Percentiles rank a stretch among this genome's conserved stretches.
phyloP scores from a whole-genome alignment of 2,329 filamentous ascomycete genomes.

The Verticillium klebahnii region DNA sequence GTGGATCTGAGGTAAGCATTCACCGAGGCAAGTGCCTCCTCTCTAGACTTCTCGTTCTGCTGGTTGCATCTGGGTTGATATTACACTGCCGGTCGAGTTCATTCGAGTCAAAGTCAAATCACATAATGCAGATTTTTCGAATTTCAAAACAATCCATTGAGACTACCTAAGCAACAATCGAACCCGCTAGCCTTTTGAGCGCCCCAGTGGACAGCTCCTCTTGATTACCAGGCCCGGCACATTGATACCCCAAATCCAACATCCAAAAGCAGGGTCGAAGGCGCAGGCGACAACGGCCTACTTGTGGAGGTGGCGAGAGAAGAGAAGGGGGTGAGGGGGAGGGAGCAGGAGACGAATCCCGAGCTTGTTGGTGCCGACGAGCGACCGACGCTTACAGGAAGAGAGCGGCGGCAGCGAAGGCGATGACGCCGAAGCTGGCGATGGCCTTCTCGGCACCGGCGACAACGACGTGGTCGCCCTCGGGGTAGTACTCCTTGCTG shows the following conservation, averaged over 20 bases:
- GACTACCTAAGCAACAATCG: neutral
- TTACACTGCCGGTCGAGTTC: neutral
- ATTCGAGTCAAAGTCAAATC: neutral
- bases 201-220: neutral
- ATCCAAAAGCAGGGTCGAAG: neutral
- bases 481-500: neutral
- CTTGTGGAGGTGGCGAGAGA: neutral
- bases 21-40: too few species aligned
- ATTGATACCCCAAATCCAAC: neutral
- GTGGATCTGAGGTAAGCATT: too few species aligned
- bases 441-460: conserved; percentile 11
- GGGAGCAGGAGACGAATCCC: neutral
- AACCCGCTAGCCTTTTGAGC: neutral
- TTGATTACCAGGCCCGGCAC: neutral
- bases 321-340: neutral
- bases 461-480: conserved; percentile 2
- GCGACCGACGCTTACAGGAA: conserved; percentile 6
- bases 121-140: neutral
- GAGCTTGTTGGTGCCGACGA: neutral
- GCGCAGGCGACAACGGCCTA: neutral
- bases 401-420: conserved; percentile 10
- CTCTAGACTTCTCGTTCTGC: too few species aligned
- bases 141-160: neutral
- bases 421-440: conserved; percentile 12
- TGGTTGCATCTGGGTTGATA: too few species aligned